Percentiles rank a stretch among this genome's conserved stretches.
Evolutionary conservation across 176 grass and related monocot genomes (phyloP).

Genomic region (Oryza glaberrima): DNA sequence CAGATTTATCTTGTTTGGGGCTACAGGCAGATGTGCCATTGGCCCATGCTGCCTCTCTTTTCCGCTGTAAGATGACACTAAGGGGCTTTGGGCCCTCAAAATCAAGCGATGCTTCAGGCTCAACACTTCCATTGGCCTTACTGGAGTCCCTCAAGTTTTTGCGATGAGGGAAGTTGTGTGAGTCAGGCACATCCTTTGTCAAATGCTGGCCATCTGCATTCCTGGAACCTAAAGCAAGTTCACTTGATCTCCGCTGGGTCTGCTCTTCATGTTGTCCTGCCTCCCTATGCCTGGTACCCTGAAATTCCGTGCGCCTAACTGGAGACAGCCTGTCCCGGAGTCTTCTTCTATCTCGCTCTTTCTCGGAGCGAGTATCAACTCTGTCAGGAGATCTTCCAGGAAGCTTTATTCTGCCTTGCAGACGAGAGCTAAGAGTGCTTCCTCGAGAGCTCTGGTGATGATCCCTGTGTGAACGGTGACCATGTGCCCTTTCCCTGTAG

Average conservation of each 20-base stretch:
- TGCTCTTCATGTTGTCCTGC: constrained; percentile 44
- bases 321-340: constrained; percentile 60
- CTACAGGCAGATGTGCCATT: constrained; percentile 42
- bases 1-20: constrained; percentile 46
- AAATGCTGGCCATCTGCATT: constrained; percentile 40
- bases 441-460: constrained; percentile 43
- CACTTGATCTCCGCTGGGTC: constrained; percentile 45
- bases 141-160: constrained; percentile 66
- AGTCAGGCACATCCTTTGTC: constrained; percentile 50
- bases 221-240: constrained; percentile 51
- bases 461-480: constrained; percentile 41
- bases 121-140: constrained; percentile 42
- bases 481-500: constrained; percentile 50
- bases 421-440: constrained; percentile 59
- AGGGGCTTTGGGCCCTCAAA: constrained; percentile 82
- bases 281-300: constrained; percentile 46
- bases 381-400: constrained; percentile 69
- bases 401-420: constrained; percentile 88
- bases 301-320: constrained; percentile 40
- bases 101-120: constrained; percentile 55
- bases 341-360: constrained; percentile 61
- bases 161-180: constrained; percentile 42
- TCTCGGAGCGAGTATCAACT: constrained; percentile 51
- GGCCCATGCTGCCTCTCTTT: constrained; percentile 52
- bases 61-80: constrained; percentile 83